Conservation (phyloP, 306 rosid genomes). For the Cicer cuneatum region DNA sequence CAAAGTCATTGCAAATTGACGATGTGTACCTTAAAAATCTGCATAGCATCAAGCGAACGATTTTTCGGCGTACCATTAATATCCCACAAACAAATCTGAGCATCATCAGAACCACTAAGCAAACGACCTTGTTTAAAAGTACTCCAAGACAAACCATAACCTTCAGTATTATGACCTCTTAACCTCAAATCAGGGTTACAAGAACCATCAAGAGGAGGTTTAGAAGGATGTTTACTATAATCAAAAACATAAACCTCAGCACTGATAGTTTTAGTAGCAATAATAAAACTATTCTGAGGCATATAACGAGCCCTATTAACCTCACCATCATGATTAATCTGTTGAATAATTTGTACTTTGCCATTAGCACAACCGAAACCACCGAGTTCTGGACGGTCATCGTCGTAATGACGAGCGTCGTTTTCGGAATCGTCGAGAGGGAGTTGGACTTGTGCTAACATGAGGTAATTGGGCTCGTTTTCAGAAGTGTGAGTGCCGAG, state of each 20-base stretch:
- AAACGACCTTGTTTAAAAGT: constrained; percentile 90
- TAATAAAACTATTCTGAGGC: constrained; percentile 89
- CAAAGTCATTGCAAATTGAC: neutral
- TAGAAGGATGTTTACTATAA: constrained; percentile 95
- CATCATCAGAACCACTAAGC: constrained; percentile 98
- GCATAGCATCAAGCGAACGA: constrained; percentile 77
- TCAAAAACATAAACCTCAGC: constrained; percentile 96
- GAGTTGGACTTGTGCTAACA: constrained; percentile 96
- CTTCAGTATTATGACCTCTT: constrained; percentile 94
- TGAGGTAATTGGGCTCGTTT: constrained; percentile 94
- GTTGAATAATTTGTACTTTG: constrained; percentile 96
- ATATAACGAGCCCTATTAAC: constrained; percentile 94
- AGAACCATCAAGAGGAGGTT: constrained; percentile 93
- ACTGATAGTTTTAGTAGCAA: constrained; percentile 90
- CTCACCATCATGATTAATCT: constrained; percentile 97
- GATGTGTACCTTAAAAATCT: constrained; percentile 74
- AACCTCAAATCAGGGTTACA: constrained; percentile 94
- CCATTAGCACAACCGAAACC: constrained; percentile 95
- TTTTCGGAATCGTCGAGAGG: constrained; percentile 94
- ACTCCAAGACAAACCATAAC: constrained; percentile 97
- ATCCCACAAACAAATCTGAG: constrained; percentile 99
- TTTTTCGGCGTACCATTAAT: constrained; percentile 79
- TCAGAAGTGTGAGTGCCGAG: constrained; percentile 96
- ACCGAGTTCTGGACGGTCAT: constrained; percentile 78
- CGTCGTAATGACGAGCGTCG: constrained; percentile 92